Base-by-base conservation (phyloP, 2,329 filamentous ascomycete species). In the Fusarium hostae region DNA sequence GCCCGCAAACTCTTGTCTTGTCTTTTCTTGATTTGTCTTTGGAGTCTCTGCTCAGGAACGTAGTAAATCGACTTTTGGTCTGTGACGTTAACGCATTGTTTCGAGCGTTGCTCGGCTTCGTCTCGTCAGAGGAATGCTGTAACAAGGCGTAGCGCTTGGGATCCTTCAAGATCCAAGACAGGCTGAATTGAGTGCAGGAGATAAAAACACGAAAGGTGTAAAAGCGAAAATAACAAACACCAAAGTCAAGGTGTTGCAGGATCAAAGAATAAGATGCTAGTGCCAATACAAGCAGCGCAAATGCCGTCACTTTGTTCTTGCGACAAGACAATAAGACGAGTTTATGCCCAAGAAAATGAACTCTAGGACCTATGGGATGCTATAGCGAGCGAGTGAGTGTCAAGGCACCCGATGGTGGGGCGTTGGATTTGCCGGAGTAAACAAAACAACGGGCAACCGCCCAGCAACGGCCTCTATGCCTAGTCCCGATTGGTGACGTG, bases 361-460 rank as follows among this genome's bases (percentile, higher is more conserved):
- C 50, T 35, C 34, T 52, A 28, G 48, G 32, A 52, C 48, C 48
- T 51, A 63, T 20, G 34, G 26, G 39, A 63, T 59, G 67, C 64
- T 63, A 67, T 66, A 48, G 37, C 63, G 58, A 67, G 68, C 56
- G n/a, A 66, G 54, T 63, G 59, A 62, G 52, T 48, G 70, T 58
- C 56, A 37, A 41, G 40, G 28, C 63, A 67, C 54, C 41, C 39
- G 34, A 65, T 68, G 63, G 75, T 75, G 76, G 76, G 73, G 76
- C 71, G 64, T 59, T 66, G 56, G 47, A 62, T 74, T 66, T 61
- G 58, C 63, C 56, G 63, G 71, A 76, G 78, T 80, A 80, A 80
- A 80, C 77, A 80, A 80, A 80, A 78, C 78, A 75, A 72, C 64
- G 69, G 70, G 69, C 75, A 77, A 78, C 78, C 65, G 72, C 78